Evolutionary conservation across 768 basidiomycete genomes (phyloP).

Genomic region (Pleurotus salmoneostramineus): DNA sequence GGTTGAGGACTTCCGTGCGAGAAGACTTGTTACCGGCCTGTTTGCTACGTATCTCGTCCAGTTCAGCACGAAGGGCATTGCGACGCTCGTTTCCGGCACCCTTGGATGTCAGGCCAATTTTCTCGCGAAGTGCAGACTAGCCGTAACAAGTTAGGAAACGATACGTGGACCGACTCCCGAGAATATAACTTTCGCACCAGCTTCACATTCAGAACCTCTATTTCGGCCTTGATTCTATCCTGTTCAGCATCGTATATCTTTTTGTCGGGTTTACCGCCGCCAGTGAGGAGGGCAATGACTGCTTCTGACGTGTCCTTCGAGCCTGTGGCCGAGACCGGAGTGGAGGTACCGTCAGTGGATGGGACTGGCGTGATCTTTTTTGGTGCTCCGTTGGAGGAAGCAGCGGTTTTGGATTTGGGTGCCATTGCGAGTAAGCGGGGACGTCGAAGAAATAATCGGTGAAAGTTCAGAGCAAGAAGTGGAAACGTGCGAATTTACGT

Average conservation of each 20-base stretch:
- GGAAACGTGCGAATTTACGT: slow-evolving; percentile 16
- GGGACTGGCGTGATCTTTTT: slow-evolving; percentile 40
- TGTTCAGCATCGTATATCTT: slow-evolving; percentile 81
- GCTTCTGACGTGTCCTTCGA: slow-evolving; percentile 32
- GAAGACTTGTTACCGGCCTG: slow-evolving; percentile 76
- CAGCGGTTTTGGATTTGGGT: slow-evolving; percentile 50
- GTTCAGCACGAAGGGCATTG: slow-evolving; percentile 69
- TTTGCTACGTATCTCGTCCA: slow-evolving; percentile 72
- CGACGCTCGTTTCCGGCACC: slow-evolving; percentile 70
- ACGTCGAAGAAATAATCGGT: slow-evolving; percentile 31
- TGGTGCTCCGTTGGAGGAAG: slow-evolving; percentile 33
- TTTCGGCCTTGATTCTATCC: slow-evolving; percentile 75
- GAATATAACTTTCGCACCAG: slow-evolving; percentile 52
- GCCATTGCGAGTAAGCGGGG: slow-evolving; percentile 15
- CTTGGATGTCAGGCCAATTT: slow-evolving; percentile 63
- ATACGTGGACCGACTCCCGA: slow-evolving; percentile 1
- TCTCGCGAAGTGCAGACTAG: slow-evolving; percentile 70
- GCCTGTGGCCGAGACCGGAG: slow-evolving; percentile 42
- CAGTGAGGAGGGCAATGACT: slow-evolving; percentile 10
- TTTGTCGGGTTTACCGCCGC: slow-evolving; percentile 78
- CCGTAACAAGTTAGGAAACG: slow-evolving; percentile 2
- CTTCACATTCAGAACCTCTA: slow-evolving; percentile 77
- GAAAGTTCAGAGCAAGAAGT: slow-evolving; percentile 12
- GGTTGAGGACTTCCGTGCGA: slow-evolving; percentile 68
- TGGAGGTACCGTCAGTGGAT: slow-evolving; percentile 44